These are phyloP conservation scores for Microcyclospora pomicola DNA, from an alignment of 2,329 filamentous ascomycete species.

Conservation along the genomic window DNA sequence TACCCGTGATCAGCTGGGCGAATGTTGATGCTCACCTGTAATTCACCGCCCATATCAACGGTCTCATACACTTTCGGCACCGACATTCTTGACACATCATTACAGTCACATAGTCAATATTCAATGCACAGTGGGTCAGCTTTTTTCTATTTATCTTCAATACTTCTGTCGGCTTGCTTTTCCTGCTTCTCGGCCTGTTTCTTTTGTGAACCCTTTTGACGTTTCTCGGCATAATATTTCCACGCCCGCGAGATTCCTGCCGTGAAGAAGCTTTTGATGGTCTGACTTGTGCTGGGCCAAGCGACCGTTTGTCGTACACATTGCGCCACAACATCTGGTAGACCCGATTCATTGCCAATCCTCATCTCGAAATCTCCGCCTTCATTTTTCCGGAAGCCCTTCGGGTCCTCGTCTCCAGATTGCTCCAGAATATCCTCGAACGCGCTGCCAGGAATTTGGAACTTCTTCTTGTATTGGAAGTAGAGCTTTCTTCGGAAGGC, in stretches of 20 bases:
- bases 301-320: constrained; percentile 78
- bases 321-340: constrained; percentile 56
- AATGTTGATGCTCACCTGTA: no score
- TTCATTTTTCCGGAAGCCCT: constrained; percentile 47
- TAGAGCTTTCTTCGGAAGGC: constrained; percentile 81
- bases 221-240: constrained; percentile 73
- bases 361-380: constrained; percentile 76
- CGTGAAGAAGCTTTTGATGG: constrained; percentile 69
- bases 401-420: constrained; percentile 53
- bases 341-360: constrained; percentile 59
- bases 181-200: constrained; percentile 52
- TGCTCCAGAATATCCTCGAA: constrained; percentile 75
- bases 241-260: constrained; percentile 56
- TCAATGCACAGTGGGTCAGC: not conserved
- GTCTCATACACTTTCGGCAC: no score
- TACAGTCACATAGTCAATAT: not conserved
- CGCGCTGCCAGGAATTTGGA: constrained; percentile 67
- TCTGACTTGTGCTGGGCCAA: constrained; percentile 86
- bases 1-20: no score
- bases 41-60: no score
- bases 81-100: no score
- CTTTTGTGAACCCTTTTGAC: constrained; percentile 27
- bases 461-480: constrained; percentile 87
- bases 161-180: constrained; percentile 49
- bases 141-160: not conserved